Base-by-base conservation (phyloP, 768 basidiomycete species). In the Leccinellum luteum region DNA sequence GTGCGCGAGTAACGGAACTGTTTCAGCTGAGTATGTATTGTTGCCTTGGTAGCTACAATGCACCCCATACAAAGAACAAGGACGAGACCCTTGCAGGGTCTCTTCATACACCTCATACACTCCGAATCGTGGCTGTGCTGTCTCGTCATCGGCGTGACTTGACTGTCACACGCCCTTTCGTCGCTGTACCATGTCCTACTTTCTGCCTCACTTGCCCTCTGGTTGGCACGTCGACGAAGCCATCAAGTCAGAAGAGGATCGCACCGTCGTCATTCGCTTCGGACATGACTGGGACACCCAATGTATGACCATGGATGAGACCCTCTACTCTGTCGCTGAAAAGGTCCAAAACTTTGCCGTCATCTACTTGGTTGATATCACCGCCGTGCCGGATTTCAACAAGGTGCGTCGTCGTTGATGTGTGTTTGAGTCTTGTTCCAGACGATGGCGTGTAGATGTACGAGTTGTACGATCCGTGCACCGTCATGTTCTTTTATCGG, bases 141-240 rank as follows among this genome's bases (percentile, higher is more conserved):
- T 15, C n/a, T 45, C 7, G 48, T 30, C n/a, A 47, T 25, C 17
- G 35, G 45, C 41, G 14, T 8, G 45, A 25, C 44, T 35, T 35
- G 34, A 35, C 34, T 35, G 25, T 25, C 25, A 25, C 7, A 7
- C 3, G 35, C 35, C 35, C 35, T 43, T 43, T 27, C 7, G 38
- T 35, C 30, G 34, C 30, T 44, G 19, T 19, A 31, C 17, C 32
- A 94, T 94, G 92, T 93, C 92, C 14, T 94, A 93, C 73, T 92
- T 93, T 69, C 83, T 94, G 13, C 90, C 91, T 0, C 91, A 94
- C 66, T 80, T 94, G 4, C 90, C 88, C 1, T 91, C 90, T 65
- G 92, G 94, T 38, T 98, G 96, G 96, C 97, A 99, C 70, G 97
- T 99, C 59, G 97, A 99, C 69, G 95, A 98, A 71, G 94, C 97